phyloP scores from a whole-genome alignment of 108 stramenopile genomes.

The Skeletonema tropicum region DNA sequence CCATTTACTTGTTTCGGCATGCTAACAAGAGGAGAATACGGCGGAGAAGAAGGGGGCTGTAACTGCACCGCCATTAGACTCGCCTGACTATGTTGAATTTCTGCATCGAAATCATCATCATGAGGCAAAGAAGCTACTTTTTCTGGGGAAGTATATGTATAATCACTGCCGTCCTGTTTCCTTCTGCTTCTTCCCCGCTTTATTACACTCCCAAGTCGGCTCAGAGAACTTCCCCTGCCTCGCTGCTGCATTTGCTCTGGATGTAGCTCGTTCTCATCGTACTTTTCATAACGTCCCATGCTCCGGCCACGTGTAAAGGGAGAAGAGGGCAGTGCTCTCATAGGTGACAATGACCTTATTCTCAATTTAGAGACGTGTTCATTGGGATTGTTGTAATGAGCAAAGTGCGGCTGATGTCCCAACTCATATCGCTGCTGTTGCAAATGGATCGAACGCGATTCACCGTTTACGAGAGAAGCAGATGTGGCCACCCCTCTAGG shows the following conservation, averaged over 20 bases:
- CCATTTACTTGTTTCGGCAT: background rate
- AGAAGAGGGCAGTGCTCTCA: background rate
- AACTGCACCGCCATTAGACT: background rate
- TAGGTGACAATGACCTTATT: background rate
- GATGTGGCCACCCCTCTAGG: background rate
- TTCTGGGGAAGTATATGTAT: background rate
- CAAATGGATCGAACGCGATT: too few relatives aligned
- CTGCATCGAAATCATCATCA: background rate
- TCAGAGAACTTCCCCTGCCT: background rate
- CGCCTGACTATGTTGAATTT: background rate
- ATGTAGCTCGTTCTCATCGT: background rate
- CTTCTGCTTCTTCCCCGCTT: background rate
- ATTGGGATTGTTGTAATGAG: background rate
- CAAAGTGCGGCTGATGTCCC: background rate
- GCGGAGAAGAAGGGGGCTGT: background rate
- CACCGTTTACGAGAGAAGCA: background rate
- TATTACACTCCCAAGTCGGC: slow-evolving; percentile 1
- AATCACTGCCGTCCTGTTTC: background rate
- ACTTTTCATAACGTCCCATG: background rate
- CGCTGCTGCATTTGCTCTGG: background rate
- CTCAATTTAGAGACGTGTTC: background rate
- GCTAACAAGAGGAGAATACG: background rate
- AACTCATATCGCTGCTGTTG: background rate
- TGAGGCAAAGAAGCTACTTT: background rate
- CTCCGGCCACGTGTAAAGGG: background rate